Conservation (phyloP, 805 yeast genomes). For the Yarrowia divulgata region DNA sequence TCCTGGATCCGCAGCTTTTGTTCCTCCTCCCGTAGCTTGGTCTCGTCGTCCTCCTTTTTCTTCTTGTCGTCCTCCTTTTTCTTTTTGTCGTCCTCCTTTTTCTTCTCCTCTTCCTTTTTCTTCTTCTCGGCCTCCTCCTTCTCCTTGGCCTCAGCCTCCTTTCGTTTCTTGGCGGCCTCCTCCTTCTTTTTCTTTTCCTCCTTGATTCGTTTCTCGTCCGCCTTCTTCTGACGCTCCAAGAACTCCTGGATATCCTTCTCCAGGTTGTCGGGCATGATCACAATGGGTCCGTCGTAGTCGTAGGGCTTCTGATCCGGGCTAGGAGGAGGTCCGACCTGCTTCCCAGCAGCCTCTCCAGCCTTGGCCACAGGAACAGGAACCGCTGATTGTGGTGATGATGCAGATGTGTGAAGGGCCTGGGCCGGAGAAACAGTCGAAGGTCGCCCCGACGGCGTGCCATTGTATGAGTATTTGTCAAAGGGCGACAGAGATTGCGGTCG, state of each 20-base stretch:
- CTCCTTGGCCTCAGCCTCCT: no score
- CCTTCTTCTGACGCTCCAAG: constrained; percentile 7
- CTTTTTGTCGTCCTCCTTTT: constrained; percentile 21
- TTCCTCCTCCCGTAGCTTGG: constrained; percentile 24
- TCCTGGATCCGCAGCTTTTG: constrained; percentile 4
- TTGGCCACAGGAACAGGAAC: not conserved
- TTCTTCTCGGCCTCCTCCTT: constrained; percentile 25
- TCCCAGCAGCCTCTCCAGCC: not conserved
- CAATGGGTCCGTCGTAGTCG: constrained; percentile 15
- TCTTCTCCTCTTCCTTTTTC: constrained; percentile 17
- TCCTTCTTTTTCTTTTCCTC: constrained; percentile 23
- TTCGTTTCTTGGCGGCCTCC: constrained; percentile 8
- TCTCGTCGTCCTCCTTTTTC: constrained; percentile 26
- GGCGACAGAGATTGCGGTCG: constrained; percentile 18
- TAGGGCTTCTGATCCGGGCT: constrained; percentile 25
- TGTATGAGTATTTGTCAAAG: constrained; percentile 27
- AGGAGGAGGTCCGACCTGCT: not conserved
- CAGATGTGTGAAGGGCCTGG: constrained; percentile 1
- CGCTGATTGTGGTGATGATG: not conserved
- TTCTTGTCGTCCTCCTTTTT: constrained; percentile 14
- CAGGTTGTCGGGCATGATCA: constrained; percentile 27
- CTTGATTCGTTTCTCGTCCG: not conserved
- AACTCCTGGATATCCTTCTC: constrained; percentile 13
- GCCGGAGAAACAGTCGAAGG: not conserved
- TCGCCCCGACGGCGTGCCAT: not conserved